phyloP scores from a whole-genome alignment of 2,329 filamentous ascomycete genomes.

The Aspergillus hortae region DNA sequence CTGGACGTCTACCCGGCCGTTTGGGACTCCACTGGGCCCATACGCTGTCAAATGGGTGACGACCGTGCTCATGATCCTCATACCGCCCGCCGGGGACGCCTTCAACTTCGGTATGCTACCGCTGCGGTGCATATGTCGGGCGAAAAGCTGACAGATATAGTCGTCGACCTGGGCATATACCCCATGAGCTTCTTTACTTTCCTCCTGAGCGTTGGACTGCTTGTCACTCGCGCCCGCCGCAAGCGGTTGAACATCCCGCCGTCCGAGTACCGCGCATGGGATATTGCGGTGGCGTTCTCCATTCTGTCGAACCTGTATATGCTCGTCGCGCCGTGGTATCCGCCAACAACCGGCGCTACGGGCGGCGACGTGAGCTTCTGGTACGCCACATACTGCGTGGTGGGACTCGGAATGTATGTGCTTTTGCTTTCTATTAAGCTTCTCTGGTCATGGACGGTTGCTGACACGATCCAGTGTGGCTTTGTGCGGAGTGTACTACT shows the following conservation, averaged over 20 bases:
- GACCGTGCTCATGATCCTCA: constrained; percentile 59
- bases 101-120: constrained; percentile 54
- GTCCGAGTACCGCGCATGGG: constrained; percentile 58
- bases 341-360: constrained; percentile 56
- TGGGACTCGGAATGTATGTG: constrained; percentile 62
- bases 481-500: constrained; percentile 56
- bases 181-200: constrained; percentile 58
- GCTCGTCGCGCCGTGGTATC: constrained; percentile 69
- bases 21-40: constrained; percentile 60
- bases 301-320: constrained; percentile 59
- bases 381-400: constrained; percentile 67
- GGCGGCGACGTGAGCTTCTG: constrained; percentile 68
- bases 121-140: neutral
- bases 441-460: neutral
- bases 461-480: constrained; percentile 40
- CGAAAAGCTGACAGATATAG: constrained; percentile 27
- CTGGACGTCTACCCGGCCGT: constrained; percentile 62
- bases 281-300: constrained; percentile 56
- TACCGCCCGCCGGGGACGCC: constrained; percentile 60
- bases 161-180: constrained; percentile 59
- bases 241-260: constrained; percentile 47
- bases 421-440: neutral
- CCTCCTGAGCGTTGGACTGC: constrained; percentile 55
- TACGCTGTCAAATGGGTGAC: constrained; percentile 57
- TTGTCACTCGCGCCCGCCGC: constrained; percentile 55